Base-by-base conservation (phyloP, 441 rosid genomes). In the Pelargonium australe region DNA sequence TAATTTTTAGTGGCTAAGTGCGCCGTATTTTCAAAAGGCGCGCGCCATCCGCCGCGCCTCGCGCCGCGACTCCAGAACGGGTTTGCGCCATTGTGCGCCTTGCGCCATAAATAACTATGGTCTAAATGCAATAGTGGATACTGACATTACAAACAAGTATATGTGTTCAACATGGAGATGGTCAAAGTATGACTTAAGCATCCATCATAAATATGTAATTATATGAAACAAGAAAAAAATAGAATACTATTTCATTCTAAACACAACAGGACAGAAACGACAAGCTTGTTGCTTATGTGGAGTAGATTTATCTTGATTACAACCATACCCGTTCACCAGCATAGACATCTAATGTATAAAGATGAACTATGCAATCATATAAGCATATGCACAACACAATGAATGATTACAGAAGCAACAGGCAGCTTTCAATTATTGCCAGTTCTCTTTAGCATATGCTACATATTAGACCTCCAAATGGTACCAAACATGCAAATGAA, bases 241-340 rank as follows among this genome's bases (percentile, higher is more conserved):
- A 62, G n/a, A 13, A 1, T 1, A 28, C 31, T 13, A 61, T 62
- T 62, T 28, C 43, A 16, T 28, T 31, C 41, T 28, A 31, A 34
- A 28, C 17, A 31, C 43, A 28, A 28, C 43, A 28, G 43, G 65
- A 62, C 65, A 12, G 19, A 16, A 62, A 62, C 1, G 65, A 13
- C 65, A 25, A 62, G 43, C 13, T 8, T 62, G 65, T 62, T 62
- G 41, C 65, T 40, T 31, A 31, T 1, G 25, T 13, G 65, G 43
- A 62, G 2, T 13, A 62, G 65, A 62, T 62, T 25, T 28, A 62
- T 62, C 65, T 62, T 28, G 34, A 13, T 5, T 13, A 31, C 65
- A 62, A 62, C 43, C 43, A 28, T 62, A 16, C 43, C 12, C 41
- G 28, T 62, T 31, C 65, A 62, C 31, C 40, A 61, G 65, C 43